Conservation (phyloP, 345 rosid species). For the Salix purpurea region DNA sequence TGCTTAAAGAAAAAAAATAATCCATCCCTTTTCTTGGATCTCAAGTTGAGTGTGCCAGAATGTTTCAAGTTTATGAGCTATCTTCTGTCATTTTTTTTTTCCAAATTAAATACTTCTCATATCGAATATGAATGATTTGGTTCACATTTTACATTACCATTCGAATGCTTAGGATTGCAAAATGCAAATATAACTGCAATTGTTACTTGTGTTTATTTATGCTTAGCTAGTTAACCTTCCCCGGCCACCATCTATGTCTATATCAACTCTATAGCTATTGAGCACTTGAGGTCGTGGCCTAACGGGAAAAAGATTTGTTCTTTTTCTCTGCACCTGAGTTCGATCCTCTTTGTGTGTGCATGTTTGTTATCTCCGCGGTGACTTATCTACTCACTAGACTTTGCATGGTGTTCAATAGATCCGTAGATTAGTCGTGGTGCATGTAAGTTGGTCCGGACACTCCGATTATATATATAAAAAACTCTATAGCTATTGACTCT, state of each 20-base stretch:
- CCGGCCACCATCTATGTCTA: neutral
- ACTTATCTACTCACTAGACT: no score
- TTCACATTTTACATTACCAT: neutral
- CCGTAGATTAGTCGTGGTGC: fast-evolving
- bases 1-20: neutral
- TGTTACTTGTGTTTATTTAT: neutral
- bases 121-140: neutral
- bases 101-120: neutral
- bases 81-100: neutral
- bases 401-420: no score
- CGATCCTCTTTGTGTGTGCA: no score
- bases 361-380: no score
- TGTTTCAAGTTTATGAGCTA: neutral
- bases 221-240: neutral
- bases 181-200: neutral
- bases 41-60: neutral
- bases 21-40: neutral
- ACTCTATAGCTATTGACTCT: neutral
- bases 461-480: no score
- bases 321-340: no score
- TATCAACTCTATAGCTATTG: neutral
- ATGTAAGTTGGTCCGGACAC: no score
- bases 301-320: no score
- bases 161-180: neutral
- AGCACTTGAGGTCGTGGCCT: no score